Percentiles rank a stretch among this genome's conserved stretches.
Evolutionary conservation across 1,284 basidiomycete genomes (phyloP).

Genomic region (Cryptococcus sp.): DNA sequence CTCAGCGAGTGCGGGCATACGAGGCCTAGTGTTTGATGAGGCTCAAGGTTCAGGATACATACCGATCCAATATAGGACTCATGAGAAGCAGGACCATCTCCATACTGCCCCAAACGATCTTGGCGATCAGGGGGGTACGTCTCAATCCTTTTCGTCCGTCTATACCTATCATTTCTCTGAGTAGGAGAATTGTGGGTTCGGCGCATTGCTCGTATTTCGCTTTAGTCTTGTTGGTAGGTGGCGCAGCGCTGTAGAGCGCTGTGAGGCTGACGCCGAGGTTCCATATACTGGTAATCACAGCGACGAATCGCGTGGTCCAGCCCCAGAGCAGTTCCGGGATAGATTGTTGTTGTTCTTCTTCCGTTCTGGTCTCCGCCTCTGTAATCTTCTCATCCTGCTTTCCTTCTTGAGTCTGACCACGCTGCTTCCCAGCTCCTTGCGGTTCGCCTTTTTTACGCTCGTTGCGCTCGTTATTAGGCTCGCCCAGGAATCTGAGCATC

Average conservation of each 20-base stretch:
- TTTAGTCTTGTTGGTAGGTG: not conserved
- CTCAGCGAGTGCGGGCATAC: not conserved
- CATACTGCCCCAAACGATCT: slow-evolving; percentile 25
- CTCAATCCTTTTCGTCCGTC: slow-evolving; percentile 20
- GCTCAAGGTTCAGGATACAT: slow-evolving; percentile 2
- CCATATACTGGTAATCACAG: slow-evolving; percentile 12
- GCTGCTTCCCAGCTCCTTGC: not conserved
- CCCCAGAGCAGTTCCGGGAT: not conserved
- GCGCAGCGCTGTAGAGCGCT: slow-evolving; percentile 14
- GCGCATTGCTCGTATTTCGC: slow-evolving; percentile 7
- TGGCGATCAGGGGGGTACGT: slow-evolving; percentile 8
- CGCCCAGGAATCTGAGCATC: slow-evolving; percentile 27
- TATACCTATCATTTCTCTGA: slow-evolving; percentile 21
- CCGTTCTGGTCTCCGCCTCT: not conserved
- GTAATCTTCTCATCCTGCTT: not conserved
- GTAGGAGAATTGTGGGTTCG: slow-evolving; percentile 21
- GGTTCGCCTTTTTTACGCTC: not conserved
- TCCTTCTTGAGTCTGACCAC: not conserved
- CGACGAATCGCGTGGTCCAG: not conserved
- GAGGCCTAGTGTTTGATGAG: not conserved
- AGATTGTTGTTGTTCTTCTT: not conserved
- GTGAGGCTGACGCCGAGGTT: slow-evolving; percentile 5
- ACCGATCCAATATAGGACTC: slow-evolving; percentile 37
- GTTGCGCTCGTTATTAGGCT: slow-evolving; percentile 4
- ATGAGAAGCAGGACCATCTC: slow-evolving; percentile 26